These are phyloP conservation scores for Coemansia sp. DNA, from an alignment of 192 early-diverging fungal genomes.

Conservation along the genomic window DNA sequence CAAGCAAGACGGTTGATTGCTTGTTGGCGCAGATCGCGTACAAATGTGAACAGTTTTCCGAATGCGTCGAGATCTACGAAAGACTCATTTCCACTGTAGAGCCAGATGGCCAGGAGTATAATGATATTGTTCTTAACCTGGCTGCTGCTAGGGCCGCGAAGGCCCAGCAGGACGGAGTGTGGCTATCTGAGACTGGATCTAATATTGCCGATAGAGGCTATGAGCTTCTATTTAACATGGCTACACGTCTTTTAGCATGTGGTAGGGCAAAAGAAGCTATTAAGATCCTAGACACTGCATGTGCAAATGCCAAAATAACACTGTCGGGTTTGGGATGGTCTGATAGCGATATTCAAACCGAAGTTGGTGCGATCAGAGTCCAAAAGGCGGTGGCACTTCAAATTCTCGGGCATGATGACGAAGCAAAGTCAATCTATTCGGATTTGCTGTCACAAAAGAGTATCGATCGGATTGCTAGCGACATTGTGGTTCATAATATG, in stretches of 20 bases:
- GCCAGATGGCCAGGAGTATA: conserved; percentile 14
- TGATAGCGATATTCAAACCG: conserved; percentile 32
- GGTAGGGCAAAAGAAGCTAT: conserved; percentile 25
- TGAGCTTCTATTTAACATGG: conserved; percentile 44
- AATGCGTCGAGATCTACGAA: conserved; percentile 37
- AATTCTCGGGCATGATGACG: conserved; percentile 10
- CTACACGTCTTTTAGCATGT: conserved; percentile 32
- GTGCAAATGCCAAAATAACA: conserved; percentile 15
- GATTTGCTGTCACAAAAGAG: conserved; percentile 11
- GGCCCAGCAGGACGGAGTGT: conserved; percentile 16
- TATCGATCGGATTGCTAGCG: conserved; percentile 26
- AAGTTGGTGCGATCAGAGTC: conserved; percentile 39
- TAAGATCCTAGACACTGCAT: conserved; percentile 21
- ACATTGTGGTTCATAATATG: conserved; percentile 32
- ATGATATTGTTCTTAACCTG: conserved; percentile 39
- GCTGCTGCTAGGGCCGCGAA: conserved; percentile 44
- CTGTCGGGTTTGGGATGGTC: conserved; percentile 28
- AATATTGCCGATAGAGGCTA: conserved; percentile 6
- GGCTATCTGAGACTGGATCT: neutral
- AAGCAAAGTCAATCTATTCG: conserved; percentile 22
- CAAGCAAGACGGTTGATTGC: conserved; percentile 13
- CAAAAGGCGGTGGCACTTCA: conserved; percentile 43
- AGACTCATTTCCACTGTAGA: conserved; percentile 20
- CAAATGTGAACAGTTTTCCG: conserved; percentile 36
- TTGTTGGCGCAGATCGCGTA: conserved; percentile 51